A percentile compares a stretch with the other conserved stretches of the same genome.
phyloP scores from a whole-genome alignment of 768 basidiomycete genomes.

The Leccinum ochraceum region DNA sequence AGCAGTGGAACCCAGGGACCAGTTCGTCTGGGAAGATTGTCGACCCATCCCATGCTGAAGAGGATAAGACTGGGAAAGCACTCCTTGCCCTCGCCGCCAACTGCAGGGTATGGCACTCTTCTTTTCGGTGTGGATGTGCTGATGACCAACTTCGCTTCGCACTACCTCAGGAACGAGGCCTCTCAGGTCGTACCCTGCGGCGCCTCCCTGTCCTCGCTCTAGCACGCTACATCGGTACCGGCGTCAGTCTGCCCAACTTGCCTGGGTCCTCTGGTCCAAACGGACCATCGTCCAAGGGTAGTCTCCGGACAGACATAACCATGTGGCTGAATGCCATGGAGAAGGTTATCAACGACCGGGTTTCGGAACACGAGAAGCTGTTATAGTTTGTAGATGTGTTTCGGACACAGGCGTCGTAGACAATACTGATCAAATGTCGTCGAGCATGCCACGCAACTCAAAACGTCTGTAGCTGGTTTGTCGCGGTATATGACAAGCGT shows the following conservation, averaged over 20 bases:
- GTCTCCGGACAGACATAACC: conserved; percentile 45
- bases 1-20: not conserved
- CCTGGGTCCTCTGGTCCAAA: conserved; percentile 6
- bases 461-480: not conserved
- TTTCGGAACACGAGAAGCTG: conserved; percentile 52
- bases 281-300: conserved; percentile 4
- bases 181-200: conserved; percentile 91
- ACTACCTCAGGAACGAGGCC: conserved; percentile 56
- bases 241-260: conserved; percentile 28
- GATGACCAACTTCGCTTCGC: not conserved
- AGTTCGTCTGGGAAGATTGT: conserved; percentile 8
- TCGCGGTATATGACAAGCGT: not conserved
- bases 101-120: conserved; percentile 66
- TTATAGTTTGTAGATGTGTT: conserved; percentile 17
- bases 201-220: conserved; percentile 94
- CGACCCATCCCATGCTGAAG: conserved; percentile 44
- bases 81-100: conserved; percentile 69
- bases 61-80: conserved; percentile 54
- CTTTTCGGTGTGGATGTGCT: conserved; percentile 1
- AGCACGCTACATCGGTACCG: conserved; percentile 73
- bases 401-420: not conserved
- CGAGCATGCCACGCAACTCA: not conserved
- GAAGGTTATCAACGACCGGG: conserved; percentile 63
- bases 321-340: conserved; percentile 88
- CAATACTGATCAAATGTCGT: not conserved